Percentiles rank a stretch among this genome's conserved stretches.
Conservation (phyloP, 257 asterid species). For the Solanum neorickii region DNA sequence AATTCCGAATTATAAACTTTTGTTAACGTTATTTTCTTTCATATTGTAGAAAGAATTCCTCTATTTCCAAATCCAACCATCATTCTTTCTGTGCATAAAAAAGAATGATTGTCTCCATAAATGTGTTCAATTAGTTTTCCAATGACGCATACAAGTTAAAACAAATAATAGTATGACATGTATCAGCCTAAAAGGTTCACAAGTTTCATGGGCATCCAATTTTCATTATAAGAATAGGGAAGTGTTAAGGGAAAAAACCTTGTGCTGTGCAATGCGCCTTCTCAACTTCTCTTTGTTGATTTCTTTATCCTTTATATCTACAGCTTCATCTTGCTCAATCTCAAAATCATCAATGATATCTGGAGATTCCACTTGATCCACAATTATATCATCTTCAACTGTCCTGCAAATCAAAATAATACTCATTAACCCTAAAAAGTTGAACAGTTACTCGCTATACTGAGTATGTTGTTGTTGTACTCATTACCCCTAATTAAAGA, state of each 20-base stretch:
- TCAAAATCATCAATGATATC: conserved; percentile 92
- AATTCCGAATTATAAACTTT: neutral
- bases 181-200: neutral
- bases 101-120: neutral
- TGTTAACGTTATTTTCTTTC: neutral
- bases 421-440: neutral
- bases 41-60: neutral
- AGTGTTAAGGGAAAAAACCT: conserved; percentile 34
- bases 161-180: neutral
- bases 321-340: conserved; percentile 70
- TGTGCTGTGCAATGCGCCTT: conserved; percentile 68
- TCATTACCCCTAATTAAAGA: neutral
- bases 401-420: conserved; percentile 43
- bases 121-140: neutral
- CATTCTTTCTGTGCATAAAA: neutral
- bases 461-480: neutral
- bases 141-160: neutral
- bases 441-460: neutral
- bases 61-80: neutral
- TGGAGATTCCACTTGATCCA: conserved; percentile 73
- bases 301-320: conserved; percentile 82
- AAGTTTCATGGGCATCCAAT: neutral
- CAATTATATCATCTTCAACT: conserved; percentile 72
- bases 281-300: conserved; percentile 73
- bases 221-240: neutral